Evolutionary conservation across 2,329 filamentous ascomycete species (phyloP).

Genomic region (Alternaria gaisen): DNA sequence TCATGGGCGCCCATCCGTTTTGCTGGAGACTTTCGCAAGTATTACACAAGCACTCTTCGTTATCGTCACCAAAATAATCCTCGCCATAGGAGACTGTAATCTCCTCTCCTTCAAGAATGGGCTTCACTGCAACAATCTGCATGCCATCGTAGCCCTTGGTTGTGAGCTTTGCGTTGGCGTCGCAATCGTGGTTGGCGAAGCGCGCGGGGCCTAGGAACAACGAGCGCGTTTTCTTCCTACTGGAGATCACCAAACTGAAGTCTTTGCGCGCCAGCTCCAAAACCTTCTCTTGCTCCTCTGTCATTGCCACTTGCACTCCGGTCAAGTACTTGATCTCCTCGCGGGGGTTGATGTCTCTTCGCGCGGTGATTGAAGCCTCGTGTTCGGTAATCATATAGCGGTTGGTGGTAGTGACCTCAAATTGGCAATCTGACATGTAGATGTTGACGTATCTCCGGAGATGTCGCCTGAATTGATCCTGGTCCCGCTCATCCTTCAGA

Average conservation of each 20-base stretch:
- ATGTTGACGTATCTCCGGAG: slow-evolving; percentile 91
- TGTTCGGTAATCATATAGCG: slow-evolving; percentile 91
- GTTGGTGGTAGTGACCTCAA: slow-evolving; percentile 93
- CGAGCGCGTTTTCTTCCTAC: slow-evolving; percentile 87
- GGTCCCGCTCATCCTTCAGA: slow-evolving; percentile 79
- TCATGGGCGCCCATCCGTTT: slow-evolving; percentile 80
- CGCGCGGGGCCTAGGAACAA: slow-evolving; percentile 94
- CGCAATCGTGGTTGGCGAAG: slow-evolving; percentile 97
- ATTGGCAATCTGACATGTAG: slow-evolving; percentile 92
- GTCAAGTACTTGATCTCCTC: slow-evolving; percentile 90
- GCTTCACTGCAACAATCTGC: slow-evolving; percentile 82
- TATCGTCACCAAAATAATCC: slow-evolving; percentile 93
- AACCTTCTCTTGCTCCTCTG: slow-evolving; percentile 84
- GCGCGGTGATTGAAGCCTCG: slow-evolving; percentile 86
- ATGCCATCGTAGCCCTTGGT: slow-evolving; percentile 87
- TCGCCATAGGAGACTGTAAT: slow-evolving; percentile 97
- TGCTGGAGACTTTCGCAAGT: slow-evolving; percentile 79
- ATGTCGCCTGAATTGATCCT: slow-evolving; percentile 85
- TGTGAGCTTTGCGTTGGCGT: slow-evolving; percentile 86
- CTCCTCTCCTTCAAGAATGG: slow-evolving; percentile 88
- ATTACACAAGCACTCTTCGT: slow-evolving; percentile 91
- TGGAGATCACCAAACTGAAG: slow-evolving; percentile 96
- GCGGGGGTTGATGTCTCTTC: slow-evolving; percentile 79
- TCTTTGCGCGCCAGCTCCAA: slow-evolving; percentile 85
- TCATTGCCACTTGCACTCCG: slow-evolving; percentile 92